Conservation (phyloP, 2,329 filamentous ascomycete species). For the Thielaviopsis populi region DNA sequence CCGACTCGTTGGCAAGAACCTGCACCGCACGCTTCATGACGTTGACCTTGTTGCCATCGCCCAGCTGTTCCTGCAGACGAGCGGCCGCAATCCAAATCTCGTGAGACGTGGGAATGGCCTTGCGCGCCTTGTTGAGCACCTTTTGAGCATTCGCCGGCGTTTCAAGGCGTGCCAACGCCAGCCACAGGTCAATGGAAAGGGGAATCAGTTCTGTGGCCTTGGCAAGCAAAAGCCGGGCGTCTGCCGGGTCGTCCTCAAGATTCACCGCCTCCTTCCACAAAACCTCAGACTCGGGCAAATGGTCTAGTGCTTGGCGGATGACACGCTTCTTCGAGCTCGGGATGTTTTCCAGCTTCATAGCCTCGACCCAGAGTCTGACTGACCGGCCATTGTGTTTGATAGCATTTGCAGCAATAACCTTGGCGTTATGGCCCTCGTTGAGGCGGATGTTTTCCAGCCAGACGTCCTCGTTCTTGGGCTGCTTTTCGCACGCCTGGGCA, state of each 20-base stretch:
- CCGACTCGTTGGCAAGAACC: constrained; percentile 73
- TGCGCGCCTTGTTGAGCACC: constrained; percentile 87
- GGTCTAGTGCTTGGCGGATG: constrained; percentile 75
- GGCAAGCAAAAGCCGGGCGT: constrained; percentile 75
- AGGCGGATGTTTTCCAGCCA: constrained; percentile 94
- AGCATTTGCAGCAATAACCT: constrained; percentile 84
- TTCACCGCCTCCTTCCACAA: constrained; percentile 99
- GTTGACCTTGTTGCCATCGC: constrained; percentile 63
- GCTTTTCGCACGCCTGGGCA: constrained; percentile 73
- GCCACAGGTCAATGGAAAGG: constrained; percentile 84
- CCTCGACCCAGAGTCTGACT: constrained; percentile 83
- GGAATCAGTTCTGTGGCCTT: constrained; percentile 95
- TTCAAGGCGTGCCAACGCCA: constrained; percentile 80
- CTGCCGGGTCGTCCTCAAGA: constrained; percentile 74
- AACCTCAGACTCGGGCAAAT: constrained; percentile 84
- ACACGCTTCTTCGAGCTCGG: constrained; percentile 80
- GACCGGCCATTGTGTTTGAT: constrained; percentile 85
- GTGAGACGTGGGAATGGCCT: constrained; percentile 80
- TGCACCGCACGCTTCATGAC: constrained; percentile 93
- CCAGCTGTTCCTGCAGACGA: constrained; percentile 74
- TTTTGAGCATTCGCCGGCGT: constrained; percentile 83
- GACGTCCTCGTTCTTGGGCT: constrained; percentile 83
- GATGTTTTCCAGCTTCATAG: constrained; percentile 81
- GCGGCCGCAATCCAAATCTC: constrained; percentile 96
- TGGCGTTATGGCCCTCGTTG: constrained; percentile 84